Conservation (phyloP, 768 basidiomycete species). For the Rubroboletus pulcherrimus region DNA sequence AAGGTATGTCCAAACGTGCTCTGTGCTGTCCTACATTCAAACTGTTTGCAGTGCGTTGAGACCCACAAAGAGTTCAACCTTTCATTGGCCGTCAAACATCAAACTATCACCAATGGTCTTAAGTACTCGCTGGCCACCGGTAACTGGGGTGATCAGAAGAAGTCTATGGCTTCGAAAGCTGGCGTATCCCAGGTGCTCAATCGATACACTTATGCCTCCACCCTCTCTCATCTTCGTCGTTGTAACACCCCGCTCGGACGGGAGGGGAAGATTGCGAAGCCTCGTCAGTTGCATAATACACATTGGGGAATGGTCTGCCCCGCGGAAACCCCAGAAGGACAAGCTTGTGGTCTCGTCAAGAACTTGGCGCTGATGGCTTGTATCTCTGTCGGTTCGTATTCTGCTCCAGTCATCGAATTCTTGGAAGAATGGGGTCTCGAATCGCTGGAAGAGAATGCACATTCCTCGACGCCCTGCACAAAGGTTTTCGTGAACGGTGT, state of each 20-base stretch:
- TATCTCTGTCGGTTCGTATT: constrained; percentile 95
- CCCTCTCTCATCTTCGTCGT: constrained; percentile 94
- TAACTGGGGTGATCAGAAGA: constrained; percentile 99
- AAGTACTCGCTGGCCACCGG: constrained; percentile 98
- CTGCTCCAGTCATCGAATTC: constrained; percentile 96
- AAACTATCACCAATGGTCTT: constrained; percentile 96
- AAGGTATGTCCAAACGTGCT: constrained; percentile 55
- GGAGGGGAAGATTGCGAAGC: constrained; percentile 98
- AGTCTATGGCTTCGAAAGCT: constrained; percentile 95
- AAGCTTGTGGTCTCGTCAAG: constrained; percentile 98
- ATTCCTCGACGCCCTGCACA: constrained; percentile 77
- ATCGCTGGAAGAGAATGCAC: constrained; percentile 89
- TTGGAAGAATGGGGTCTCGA: constrained; percentile 98
- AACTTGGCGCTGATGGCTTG: constrained; percentile 97
- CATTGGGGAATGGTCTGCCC: constrained; percentile 99
- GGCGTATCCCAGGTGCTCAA: constrained; percentile 99
- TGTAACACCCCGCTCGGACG: constrained; percentile 98
- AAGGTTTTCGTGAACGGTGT: constrained; percentile 99
- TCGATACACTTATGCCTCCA: constrained; percentile 97
- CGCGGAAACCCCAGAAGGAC: constrained; percentile 98
- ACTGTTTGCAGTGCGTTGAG: constrained; percentile 77
- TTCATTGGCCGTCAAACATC: constrained; percentile 87
- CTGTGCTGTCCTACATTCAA: not conserved
- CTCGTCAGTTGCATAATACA: constrained; percentile 97
- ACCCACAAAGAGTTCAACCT: constrained; percentile 94